Percentiles rank a stretch among this genome's conserved stretches.
These are phyloP conservation scores for Dipteronia sinensis DNA, from an alignment of 345 rosid species.

Conservation along the genomic window DNA sequence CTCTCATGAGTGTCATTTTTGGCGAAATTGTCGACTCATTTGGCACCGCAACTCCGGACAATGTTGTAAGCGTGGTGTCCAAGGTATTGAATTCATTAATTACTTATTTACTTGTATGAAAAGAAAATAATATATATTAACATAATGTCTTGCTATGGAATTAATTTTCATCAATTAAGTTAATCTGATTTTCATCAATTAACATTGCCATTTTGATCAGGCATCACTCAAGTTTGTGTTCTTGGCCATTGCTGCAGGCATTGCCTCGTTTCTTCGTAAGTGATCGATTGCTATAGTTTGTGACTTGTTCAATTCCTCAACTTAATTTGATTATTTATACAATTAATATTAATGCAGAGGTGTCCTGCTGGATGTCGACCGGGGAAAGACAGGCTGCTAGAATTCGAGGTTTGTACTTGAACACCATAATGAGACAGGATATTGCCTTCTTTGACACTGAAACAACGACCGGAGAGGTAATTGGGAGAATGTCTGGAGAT, in stretches of 20 bases:
- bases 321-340: too few relatives aligned
- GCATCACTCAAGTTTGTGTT: slow-evolving; percentile 54
- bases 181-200: too few relatives aligned
- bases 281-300: neutral
- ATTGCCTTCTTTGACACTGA: slow-evolving; percentile 85
- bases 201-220: slow-evolving; percentile 36
- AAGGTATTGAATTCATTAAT: slow-evolving; percentile 41
- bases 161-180: too few relatives aligned
- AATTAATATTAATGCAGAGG: slow-evolving; percentile 51
- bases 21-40: slow-evolving; percentile 70
- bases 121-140: neutral
- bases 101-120: too few relatives aligned
- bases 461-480: slow-evolving; percentile 81
- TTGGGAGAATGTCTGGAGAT: slow-evolving; percentile 93
- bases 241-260: slow-evolving; percentile 55
- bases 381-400: slow-evolving; percentile 84
- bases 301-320: too few relatives aligned
- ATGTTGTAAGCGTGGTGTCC: slow-evolving; percentile 44
- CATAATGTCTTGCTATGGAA: too few relatives aligned
- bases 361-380: slow-evolving; percentile 82
- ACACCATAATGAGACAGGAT: slow-evolving; percentile 83
- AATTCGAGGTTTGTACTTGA: slow-evolving; percentile 70
- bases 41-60: slow-evolving; percentile 39
- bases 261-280: slow-evolving; percentile 76
- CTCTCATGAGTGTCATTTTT: slow-evolving; percentile 53